phyloP scores from a whole-genome alignment of 176 grass and related monocot genomes.

The Triticum turgidum region DNA sequence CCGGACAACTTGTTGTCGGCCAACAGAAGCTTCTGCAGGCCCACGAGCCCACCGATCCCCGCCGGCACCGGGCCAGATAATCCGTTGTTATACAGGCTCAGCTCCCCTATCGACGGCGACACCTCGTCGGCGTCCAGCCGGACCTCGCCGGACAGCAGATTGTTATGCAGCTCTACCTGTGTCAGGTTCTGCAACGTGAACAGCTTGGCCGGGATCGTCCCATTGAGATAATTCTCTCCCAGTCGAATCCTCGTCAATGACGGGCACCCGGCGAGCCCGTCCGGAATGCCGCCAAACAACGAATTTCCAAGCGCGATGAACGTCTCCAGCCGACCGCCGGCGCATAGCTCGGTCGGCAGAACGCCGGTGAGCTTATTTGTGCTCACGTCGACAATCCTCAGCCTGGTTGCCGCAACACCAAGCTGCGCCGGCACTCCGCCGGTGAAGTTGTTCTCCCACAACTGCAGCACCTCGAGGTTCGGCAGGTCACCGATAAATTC shows the following conservation, averaged over 20 bases:
- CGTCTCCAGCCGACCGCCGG: conserved; percentile 61
- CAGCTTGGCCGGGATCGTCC: conserved; percentile 61
- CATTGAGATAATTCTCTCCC: conserved; percentile 86
- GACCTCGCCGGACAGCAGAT: conserved; percentile 65
- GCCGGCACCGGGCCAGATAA: conserved; percentile 54
- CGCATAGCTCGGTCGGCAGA: conserved; percentile 65
- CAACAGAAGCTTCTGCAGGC: conserved; percentile 80
- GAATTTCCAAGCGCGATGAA: conserved; percentile 81
- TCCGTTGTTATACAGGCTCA: conserved; percentile 73
- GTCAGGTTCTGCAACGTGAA: conserved; percentile 72
- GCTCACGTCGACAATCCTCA: conserved; percentile 75
- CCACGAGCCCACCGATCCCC: conserved; percentile 57
- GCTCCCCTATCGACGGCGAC: conserved; percentile 57
- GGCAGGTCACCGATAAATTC: conserved; percentile 68
- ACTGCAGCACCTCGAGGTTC: conserved; percentile 84
- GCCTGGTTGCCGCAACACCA: conserved; percentile 47
- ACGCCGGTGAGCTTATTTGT: conserved; percentile 76
- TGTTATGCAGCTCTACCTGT: conserved; percentile 91
- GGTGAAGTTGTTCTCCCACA: conserved; percentile 98
- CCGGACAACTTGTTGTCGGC: conserved; percentile 61
- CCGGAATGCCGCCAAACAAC: conserved; percentile 73
- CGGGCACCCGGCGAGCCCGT: conserved; percentile 48
- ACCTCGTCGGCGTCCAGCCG: conserved; percentile 44
- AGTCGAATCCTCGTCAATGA: conserved; percentile 68
- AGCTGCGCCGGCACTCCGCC: conserved; percentile 60